phyloP scores from a whole-genome alignment of 2,329 filamentous ascomycete species.

The Delphinella strobiligena region DNA sequence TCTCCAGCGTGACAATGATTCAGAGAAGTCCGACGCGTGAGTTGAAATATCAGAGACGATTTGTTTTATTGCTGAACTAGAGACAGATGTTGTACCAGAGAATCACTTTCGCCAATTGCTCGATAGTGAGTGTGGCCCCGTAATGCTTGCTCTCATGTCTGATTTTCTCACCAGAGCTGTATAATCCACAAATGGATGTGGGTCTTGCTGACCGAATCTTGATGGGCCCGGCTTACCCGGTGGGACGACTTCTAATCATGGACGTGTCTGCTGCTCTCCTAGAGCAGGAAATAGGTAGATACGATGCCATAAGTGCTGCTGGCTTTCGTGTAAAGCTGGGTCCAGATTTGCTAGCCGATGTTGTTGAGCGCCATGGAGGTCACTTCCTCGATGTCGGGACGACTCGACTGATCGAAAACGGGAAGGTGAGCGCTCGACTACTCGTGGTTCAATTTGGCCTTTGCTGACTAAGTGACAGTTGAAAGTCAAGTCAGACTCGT shows the following conservation, averaged over 20 bases:
- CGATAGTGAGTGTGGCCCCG: no score
- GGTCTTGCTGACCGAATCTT: conserved; percentile 15
- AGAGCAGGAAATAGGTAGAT: conserved; percentile 22
- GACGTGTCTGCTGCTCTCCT: conserved; percentile 14
- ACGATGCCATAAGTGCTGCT: conserved; percentile 19
- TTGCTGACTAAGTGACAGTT: conserved; percentile 14
- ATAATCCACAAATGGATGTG: conserved; percentile 9
- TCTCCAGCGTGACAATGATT: conserved; percentile 33
- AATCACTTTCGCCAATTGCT: no score
- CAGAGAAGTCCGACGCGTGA: conserved; percentile 29
- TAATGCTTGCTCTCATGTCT: no score
- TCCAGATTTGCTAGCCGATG: conserved; percentile 16
- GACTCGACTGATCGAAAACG: conserved; percentile 21
- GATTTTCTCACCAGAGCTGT: no score
- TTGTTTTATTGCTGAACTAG: no score
- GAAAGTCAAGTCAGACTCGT: conserved; percentile 4
- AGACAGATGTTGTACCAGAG: no score
- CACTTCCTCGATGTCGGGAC: conserved; percentile 31
- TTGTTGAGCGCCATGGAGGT: conserved; percentile 28
- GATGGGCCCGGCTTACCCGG: conserved; percentile 4
- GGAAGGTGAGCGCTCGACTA: conserved; percentile 23
- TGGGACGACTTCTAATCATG: conserved; percentile 6
- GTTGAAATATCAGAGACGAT: no score
- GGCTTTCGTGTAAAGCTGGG: conserved; percentile 29
- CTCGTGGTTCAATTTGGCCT: conserved; percentile 15